These are phyloP conservation scores for Telfairia occidentalis DNA, from an alignment of 331 rosid species.

Conservation along the genomic window DNA sequence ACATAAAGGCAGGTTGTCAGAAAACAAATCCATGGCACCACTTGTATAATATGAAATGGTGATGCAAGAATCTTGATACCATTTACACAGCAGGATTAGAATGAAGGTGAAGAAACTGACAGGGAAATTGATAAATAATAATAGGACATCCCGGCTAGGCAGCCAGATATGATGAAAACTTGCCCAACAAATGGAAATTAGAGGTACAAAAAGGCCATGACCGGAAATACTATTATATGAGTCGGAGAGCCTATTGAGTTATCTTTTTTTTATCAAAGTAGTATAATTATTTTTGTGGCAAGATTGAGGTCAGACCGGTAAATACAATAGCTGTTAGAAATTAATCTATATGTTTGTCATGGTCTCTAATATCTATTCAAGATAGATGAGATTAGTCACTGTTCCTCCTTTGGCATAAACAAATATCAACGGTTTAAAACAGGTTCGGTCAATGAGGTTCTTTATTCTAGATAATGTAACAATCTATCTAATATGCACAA, in stretches of 20 bases:
- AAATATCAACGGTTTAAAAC: neutral
- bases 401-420: neutral
- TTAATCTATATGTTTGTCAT: neutral
- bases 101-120: constrained; percentile 1
- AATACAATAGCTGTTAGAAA: neutral
- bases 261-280: neutral
- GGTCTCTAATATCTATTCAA: neutral
- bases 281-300: neutral
- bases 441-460: neutral
- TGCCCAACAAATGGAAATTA: neutral
- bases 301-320: neutral
- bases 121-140: neutral
- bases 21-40: neutral
- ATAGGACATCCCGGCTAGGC: neutral
- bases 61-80: neutral
- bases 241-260: neutral
- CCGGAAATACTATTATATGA: neutral
- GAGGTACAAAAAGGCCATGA: neutral
- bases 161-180: neutral
- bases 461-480: constrained; percentile 10
- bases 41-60: neutral
- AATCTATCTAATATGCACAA: constrained; percentile 17
- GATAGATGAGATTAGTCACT: neutral
- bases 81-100: neutral
- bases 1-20: constrained; percentile 3